Evolutionary conservation across 1,284 basidiomycete species (phyloP).

Genomic region (Vanrija humicola): DNA sequence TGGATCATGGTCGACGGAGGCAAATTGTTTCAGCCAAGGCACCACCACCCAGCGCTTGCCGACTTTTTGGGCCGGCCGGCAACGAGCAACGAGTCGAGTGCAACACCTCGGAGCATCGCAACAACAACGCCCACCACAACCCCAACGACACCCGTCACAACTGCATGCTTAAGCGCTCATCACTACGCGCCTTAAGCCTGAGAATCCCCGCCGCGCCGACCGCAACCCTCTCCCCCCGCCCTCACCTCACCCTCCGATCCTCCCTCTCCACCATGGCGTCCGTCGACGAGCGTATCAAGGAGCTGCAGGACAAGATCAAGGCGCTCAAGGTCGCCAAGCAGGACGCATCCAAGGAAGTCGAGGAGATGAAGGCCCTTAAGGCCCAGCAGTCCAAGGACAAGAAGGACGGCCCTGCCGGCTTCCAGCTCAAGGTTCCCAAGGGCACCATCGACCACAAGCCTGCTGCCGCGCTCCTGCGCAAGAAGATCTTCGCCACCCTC

Average conservation of each 20-base stretch:
- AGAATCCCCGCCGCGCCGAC: background rate
- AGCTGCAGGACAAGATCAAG: slow-evolving; percentile 43
- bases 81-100: too few relatives aligned
- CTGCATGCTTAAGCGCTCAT: slow-evolving; percentile 16
- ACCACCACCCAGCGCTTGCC: background rate
- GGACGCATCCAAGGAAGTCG: slow-evolving; percentile 44
- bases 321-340: slow-evolving; percentile 45
- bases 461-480: slow-evolving; percentile 86
- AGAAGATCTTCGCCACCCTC: slow-evolving; percentile 84
- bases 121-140: background rate
- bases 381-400: slow-evolving; percentile 29
- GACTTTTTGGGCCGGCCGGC: slow-evolving; percentile 8
- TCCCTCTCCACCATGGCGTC: slow-evolving; percentile 3
- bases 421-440: slow-evolving; percentile 53
- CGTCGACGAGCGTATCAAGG: slow-evolving; percentile 36
- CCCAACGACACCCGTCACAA: background rate
- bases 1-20: slow-evolving; percentile 2
- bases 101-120: background rate
- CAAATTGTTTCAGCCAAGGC: slow-evolving; percentile 4
- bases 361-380: slow-evolving; percentile 48
- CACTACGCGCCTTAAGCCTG: background rate
- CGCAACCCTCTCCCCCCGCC: background rate
- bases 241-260: background rate
- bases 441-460: slow-evolving; percentile 96
- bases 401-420: slow-evolving; percentile 50